Evolutionary conservation across 352 stramenopile genomes (phyloP).

Genomic region (Pythium oligandrum): DNA sequence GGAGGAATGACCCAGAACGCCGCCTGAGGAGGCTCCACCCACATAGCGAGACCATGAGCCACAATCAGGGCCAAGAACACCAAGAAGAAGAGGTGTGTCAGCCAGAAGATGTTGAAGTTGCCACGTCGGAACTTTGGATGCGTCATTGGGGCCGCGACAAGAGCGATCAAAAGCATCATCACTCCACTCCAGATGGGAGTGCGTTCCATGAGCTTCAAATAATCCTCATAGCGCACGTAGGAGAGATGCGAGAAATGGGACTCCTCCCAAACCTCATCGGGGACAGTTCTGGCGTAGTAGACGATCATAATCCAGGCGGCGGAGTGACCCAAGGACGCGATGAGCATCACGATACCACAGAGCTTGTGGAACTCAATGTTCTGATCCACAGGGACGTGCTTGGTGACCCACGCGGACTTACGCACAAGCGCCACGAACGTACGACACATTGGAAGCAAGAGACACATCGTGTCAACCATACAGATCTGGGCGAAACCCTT

Average conservation of each 20-base stretch:
- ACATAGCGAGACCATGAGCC: conserved; percentile 57
- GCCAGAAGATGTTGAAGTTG: conserved; percentile 67
- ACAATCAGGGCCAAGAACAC: conserved; percentile 63
- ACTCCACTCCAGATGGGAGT: conserved; percentile 60
- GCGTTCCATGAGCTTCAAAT: conserved; percentile 35
- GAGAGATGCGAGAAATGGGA: conserved; percentile 39
- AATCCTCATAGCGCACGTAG: conserved; percentile 48
- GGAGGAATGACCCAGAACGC: conserved; percentile 52
- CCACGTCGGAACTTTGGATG: conserved; percentile 43
- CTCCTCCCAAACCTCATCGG: conserved; percentile 30
- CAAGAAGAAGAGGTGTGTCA: conserved; percentile 62
- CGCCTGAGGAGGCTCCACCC: conserved; percentile 50
- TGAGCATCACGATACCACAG: conserved; percentile 62
- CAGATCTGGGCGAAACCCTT: conserved; percentile 69
- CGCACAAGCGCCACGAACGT: conserved; percentile 58
- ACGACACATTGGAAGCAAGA: conserved; percentile 72
- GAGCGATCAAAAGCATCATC: conserved; percentile 50
- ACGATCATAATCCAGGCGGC: conserved; percentile 52
- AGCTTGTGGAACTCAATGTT: conserved; percentile 76
- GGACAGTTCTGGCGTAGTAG: conserved; percentile 35
- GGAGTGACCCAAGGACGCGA: conserved; percentile 51
- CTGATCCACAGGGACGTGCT: conserved; percentile 53
- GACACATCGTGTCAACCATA: conserved; percentile 70
- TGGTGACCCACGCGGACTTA: conserved; percentile 24
- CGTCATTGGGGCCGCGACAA: conserved; percentile 39